Conservation (phyloP, 805 yeast genomes). For the Lachancea quebecensis region DNA sequence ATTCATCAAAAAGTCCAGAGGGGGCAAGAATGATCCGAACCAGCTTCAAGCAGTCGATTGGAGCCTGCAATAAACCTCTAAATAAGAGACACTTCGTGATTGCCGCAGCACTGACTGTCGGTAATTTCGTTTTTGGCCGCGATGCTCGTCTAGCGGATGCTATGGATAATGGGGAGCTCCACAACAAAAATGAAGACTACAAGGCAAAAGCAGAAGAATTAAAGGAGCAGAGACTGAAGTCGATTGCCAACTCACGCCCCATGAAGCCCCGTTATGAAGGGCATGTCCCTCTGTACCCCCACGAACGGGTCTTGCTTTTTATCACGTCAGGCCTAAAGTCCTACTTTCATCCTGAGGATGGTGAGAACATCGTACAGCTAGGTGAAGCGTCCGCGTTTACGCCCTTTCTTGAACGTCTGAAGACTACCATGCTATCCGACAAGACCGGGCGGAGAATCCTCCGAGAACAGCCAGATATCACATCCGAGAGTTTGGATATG, state of each 20-base stretch:
- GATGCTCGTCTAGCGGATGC: constrained; percentile 51
- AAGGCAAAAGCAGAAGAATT: constrained; percentile 34
- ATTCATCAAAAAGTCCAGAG: no score
- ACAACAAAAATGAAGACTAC: constrained; percentile 25
- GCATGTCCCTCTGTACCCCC: constrained; percentile 63
- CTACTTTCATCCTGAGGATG: constrained; percentile 65
- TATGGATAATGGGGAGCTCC: constrained; percentile 38
- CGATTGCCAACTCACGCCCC: constrained; percentile 24
- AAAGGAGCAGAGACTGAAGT: constrained; percentile 24
- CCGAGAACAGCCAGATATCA: constrained; percentile 75
- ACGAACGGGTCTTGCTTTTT: constrained; percentile 61
- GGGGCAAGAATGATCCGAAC: not conserved
- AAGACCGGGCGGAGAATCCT: constrained; percentile 71
- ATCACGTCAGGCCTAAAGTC: constrained; percentile 74
- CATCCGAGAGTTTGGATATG: constrained; percentile 60
- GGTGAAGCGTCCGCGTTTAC: constrained; percentile 89
- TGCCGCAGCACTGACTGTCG: constrained; percentile 11
- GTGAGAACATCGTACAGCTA: constrained; percentile 67
- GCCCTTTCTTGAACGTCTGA: constrained; percentile 52
- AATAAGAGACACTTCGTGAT: constrained; percentile 5
- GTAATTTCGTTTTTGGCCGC: constrained; percentile 30
- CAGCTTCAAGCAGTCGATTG: not conserved
- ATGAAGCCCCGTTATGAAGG: constrained; percentile 50
- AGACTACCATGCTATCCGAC: constrained; percentile 69
- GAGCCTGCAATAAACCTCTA: not conserved